Evolutionary conservation across 2,329 filamentous ascomycete species (phyloP).

Genomic region (Balansia obtecta): DNA sequence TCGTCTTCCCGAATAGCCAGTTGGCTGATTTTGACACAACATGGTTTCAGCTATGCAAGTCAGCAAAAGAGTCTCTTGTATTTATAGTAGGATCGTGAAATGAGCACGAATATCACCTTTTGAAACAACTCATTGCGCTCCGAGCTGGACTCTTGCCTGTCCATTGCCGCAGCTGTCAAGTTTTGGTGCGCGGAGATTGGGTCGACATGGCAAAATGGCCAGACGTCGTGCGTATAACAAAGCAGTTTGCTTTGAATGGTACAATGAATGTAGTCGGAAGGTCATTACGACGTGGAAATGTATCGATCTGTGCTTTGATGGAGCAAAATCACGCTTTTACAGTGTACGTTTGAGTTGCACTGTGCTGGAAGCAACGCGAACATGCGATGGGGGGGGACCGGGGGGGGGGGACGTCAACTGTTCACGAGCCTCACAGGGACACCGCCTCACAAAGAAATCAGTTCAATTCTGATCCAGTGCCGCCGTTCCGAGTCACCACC

Average conservation of each 20-base stretch:
- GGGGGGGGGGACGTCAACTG: background rate
- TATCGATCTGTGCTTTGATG: background rate
- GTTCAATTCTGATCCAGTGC: background rate
- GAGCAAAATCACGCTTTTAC: background rate
- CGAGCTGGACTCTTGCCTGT: slow-evolving; percentile 2
- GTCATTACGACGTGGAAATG: background rate
- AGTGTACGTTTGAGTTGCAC: background rate
- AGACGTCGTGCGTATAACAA: background rate
- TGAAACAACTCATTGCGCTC: slow-evolving; percentile 25
- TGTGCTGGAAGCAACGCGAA: background rate
- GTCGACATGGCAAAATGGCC: slow-evolving; percentile 1
- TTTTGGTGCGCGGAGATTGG: background rate
- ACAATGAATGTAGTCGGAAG: background rate
- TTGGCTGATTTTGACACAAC: slow-evolving; percentile 47
- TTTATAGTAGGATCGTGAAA: background rate
- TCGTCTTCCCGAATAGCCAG: slow-evolving; percentile 37
- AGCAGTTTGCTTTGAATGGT: background rate
- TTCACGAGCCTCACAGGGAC: background rate
- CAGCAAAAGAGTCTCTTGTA: background rate
- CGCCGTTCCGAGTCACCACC: background rate
- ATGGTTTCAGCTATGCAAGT: slow-evolving; percentile 45
- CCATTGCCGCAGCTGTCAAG: slow-evolving; percentile 8
- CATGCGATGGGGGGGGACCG: too few relatives aligned
- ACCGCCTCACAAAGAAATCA: background rate
- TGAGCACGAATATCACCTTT: slow-evolving; percentile 14